A percentile compares a stretch with the other conserved stretches of the same genome.
Evolutionary conservation across 1,284 basidiomycete species (phyloP).

Genomic region (Ganoderma leucocontextum): DNA sequence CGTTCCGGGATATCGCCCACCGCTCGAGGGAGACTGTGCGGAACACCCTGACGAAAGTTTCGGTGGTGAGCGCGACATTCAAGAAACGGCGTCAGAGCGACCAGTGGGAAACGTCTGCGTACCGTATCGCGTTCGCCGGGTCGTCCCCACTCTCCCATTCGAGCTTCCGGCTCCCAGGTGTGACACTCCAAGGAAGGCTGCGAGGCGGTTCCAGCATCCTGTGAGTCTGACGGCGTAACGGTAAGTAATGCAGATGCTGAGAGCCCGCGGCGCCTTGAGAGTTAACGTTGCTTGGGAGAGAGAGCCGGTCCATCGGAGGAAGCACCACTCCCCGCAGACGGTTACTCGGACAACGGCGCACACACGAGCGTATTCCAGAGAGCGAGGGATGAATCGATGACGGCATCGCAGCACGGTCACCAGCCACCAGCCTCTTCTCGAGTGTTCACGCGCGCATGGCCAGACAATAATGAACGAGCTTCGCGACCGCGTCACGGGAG

Average conservation of each 20-base stretch:
- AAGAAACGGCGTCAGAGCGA: neutral
- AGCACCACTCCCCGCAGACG: neutral
- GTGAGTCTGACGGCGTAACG: neutral
- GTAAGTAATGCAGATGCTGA: slow-evolving; percentile 2
- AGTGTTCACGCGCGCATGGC: neutral
- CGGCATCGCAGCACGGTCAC: neutral
- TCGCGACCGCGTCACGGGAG: neutral
- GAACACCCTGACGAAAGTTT: neutral
- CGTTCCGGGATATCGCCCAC: neutral
- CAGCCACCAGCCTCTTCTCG: no score
- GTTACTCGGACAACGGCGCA: slow-evolving; percentile 2
- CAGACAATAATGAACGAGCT: neutral
- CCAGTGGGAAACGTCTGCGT: neutral
- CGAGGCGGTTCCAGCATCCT: neutral
- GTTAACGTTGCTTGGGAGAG: neutral
- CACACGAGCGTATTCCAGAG: neutral
- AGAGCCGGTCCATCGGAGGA: neutral
- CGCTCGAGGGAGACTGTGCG: neutral
- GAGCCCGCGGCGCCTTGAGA: neutral
- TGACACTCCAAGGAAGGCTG: neutral
- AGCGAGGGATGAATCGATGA: neutral
- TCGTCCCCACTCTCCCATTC: neutral
- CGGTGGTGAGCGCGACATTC: neutral
- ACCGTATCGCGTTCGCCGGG: neutral
- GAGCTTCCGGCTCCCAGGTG: neutral